phyloP scores from a whole-genome alignment of 2,329 filamentous ascomycete species.

The Chrysoporthe austroafricana region DNA sequence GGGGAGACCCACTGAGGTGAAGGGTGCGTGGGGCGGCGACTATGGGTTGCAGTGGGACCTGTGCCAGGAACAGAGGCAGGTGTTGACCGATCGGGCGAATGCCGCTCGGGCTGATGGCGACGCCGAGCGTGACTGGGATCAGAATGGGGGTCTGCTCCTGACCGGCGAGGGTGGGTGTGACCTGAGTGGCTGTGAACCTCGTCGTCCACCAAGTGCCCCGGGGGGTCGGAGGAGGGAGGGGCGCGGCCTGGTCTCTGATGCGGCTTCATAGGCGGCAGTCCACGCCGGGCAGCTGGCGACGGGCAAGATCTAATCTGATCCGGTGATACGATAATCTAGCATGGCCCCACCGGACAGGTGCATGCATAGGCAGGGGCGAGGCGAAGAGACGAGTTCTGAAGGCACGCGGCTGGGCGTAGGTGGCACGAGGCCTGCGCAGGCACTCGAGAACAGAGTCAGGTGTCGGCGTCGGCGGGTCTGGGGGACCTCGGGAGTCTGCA shows the following conservation, averaged over 20 bases:
- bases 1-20: conserved; percentile 24
- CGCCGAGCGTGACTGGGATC: conserved; percentile 9
- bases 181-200: conserved; percentile 1
- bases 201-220: conserved; percentile 3
- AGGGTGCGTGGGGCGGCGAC: conserved; percentile 21
- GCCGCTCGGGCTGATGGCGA: conserved; percentile 10
- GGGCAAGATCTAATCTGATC: conserved; percentile 28
- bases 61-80: conserved; percentile 5
- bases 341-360: conserved; percentile 10
- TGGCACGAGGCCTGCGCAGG: conserved; percentile 1
- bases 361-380: conserved; percentile 18
- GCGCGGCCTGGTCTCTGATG: conserved; percentile 1
- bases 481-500: conserved; percentile 19
- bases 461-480: background rate
- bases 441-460: background rate
- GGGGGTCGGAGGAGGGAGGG: background rate
- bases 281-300: conserved; percentile 1
- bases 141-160: conserved; percentile 6
- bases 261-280: conserved; percentile 23
- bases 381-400: background rate
- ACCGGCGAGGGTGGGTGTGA: background rate
- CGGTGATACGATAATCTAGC: conserved; percentile 21
- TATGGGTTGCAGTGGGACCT: conserved; percentile 12
- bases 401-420: background rate
- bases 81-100: conserved; percentile 21